These are phyloP conservation scores for Amauroascus niger DNA, from an alignment of 2,329 filamentous ascomycete species.

Conservation along the genomic window DNA sequence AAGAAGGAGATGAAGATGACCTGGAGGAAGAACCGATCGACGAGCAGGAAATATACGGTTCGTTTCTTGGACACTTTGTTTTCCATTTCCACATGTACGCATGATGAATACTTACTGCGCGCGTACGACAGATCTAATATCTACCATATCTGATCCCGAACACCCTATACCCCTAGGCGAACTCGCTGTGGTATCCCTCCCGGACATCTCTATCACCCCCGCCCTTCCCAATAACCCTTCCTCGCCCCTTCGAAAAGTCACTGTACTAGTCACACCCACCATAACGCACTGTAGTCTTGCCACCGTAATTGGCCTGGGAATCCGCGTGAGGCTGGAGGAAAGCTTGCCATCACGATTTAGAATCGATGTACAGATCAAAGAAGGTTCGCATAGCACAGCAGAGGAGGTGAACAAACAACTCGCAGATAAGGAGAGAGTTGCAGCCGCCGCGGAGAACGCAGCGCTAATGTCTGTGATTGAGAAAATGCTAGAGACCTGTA, in stretches of 20 bases:
- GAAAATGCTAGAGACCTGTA: slow-evolving; percentile 87
- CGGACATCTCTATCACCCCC: slow-evolving; percentile 72
- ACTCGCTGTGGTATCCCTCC: slow-evolving; percentile 88
- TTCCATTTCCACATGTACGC: not conserved
- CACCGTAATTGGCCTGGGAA: slow-evolving; percentile 88
- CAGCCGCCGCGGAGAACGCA: slow-evolving; percentile 87
- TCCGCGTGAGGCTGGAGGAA: slow-evolving; percentile 83
- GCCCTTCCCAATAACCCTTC: slow-evolving; percentile 50
- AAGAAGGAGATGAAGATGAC: slow-evolving; percentile 46
- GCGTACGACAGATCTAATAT: slow-evolving; percentile 64
- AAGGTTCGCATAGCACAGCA: slow-evolving; percentile 88
- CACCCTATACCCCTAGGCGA: slow-evolving; percentile 90
- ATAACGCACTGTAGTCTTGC: slow-evolving; percentile 95
- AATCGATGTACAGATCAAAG: slow-evolving; percentile 86
- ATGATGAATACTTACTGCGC: not conserved
- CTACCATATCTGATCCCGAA: slow-evolving; percentile 90
- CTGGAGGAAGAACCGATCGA: slow-evolving; percentile 74
- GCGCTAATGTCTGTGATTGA: slow-evolving; percentile 77
- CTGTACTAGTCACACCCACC: slow-evolving; percentile 86
- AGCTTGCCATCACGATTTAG: slow-evolving; percentile 84
- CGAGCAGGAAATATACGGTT: slow-evolving; percentile 93
- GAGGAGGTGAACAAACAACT: slow-evolving; percentile 96
- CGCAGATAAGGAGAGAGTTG: slow-evolving; percentile 90
- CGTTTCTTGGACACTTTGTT: not conserved
- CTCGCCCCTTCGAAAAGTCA: slow-evolving; percentile 60